Evolutionary conservation across 2,329 filamentous ascomycete species (phyloP).

Genomic region (Pseudogymnoascus sp.): DNA sequence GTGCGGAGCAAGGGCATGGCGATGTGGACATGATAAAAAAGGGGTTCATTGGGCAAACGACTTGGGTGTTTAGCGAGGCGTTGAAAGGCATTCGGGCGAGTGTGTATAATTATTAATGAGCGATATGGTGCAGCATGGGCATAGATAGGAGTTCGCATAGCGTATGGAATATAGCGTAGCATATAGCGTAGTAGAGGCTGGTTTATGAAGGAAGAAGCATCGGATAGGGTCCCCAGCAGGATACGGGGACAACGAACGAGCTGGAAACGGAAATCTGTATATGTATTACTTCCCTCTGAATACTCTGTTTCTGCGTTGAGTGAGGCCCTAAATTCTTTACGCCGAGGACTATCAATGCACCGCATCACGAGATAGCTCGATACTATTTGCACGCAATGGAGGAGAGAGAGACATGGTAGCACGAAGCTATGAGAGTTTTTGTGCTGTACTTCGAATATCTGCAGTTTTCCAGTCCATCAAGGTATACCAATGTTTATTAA

Average conservation of each 20-base stretch:
- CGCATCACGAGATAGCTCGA: background rate
- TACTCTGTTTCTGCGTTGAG: background rate
- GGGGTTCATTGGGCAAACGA: background rate
- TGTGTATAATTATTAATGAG: constrained; percentile 3
- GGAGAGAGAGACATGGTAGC: background rate
- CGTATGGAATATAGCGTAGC: background rate
- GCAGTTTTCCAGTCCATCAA: background rate
- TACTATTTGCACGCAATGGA: background rate
- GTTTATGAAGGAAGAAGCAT: background rate
- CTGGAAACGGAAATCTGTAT: background rate
- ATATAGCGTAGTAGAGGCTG: background rate
- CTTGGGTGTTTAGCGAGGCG: background rate
- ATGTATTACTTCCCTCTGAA: background rate
- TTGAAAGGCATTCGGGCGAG: background rate
- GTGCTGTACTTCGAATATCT: background rate
- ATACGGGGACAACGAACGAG: background rate
- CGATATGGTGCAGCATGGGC: constrained; percentile 3
- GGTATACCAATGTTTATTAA: background rate
- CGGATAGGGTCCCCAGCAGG: background rate
- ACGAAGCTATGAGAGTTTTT: background rate
- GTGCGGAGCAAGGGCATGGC: constrained; percentile 61
- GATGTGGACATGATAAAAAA: constrained; percentile 35
- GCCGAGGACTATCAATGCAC: background rate
- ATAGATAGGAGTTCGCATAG: background rate
- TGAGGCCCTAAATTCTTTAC: background rate